Evolutionary conservation across 306 rosid genomes (phyloP).

Genomic region (Quercus aquifolioides): DNA sequence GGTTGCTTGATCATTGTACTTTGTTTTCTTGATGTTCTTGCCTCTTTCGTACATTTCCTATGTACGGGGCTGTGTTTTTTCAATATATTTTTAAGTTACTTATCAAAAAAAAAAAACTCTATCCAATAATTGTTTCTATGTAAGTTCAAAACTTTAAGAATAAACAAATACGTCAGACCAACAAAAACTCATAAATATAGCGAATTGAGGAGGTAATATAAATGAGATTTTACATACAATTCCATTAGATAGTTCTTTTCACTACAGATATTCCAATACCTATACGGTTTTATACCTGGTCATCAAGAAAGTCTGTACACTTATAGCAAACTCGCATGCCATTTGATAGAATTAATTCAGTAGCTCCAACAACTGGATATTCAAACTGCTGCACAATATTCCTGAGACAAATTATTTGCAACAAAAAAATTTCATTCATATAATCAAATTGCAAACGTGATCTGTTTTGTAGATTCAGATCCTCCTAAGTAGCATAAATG

Average conservation of each 20-base stretch:
- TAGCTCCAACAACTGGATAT: conserved; percentile 77
- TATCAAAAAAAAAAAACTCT: too few relatives aligned
- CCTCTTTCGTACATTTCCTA: too few relatives aligned
- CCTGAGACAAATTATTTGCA: conserved; percentile 39
- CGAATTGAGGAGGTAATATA: background rate
- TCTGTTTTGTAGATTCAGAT: background rate
- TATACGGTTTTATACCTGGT: conserved; percentile 57
- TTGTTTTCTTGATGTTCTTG: too few relatives aligned
- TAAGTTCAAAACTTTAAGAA: background rate
- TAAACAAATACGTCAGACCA: background rate
- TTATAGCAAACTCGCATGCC: conserved; percentile 93
- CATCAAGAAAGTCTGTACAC: conserved; percentile 87
- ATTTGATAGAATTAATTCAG: conserved; percentile 81
- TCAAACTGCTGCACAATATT: conserved; percentile 64
- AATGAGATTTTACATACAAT: background rate
- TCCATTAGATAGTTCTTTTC: background rate
- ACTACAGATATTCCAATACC: conserved; percentile 21
- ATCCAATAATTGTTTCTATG: background rate
- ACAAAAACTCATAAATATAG: background rate
- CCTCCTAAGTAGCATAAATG: background rate
- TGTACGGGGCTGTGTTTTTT: too few relatives aligned
- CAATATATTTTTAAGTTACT: too few relatives aligned
- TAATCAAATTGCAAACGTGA: background rate
- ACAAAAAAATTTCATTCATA: background rate
- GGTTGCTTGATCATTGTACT: too few relatives aligned